Evolutionary conservation across 108 stramenopile genomes (phyloP), one percentile per base, ranked within the genome.

Genomic region (Nitzschia palea): DNA sequence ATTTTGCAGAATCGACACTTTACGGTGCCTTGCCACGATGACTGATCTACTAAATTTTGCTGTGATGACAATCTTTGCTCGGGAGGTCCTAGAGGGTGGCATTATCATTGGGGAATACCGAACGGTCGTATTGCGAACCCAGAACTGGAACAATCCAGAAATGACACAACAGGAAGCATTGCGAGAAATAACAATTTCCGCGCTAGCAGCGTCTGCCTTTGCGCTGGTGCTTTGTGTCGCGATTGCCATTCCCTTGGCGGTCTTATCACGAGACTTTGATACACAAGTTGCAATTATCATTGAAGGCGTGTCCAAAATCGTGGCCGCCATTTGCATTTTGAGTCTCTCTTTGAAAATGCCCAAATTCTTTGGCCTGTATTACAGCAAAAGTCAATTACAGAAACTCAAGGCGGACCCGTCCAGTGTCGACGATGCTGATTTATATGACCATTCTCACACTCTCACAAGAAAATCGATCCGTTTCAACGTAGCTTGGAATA

Each of bases 401-500:
- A 57, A 55, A 42, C 62, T 59, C 31, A 44, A 63, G 62, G 63
- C 55, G n/a, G 69, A 59, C 33, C 65, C 65, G 32, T 37, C 51
- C 17, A 29, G 50, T 17, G 78, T 79, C 54, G 77, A 47, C 10
- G 12, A 76, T 36, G 73, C 61, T 27, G 68, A 55, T 55, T 14
- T 40, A 14, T 8, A 14, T 8, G 37, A 40, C 37, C 18, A 12
- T 4, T 44, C 79, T n/a, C 47, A 76, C 27, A 78, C 75, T 6
- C 77, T 92, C 27, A 62, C 86, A 10, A 55, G 87, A 18, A 68
- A 72, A 37, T 86, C 84, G 1, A 92, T 92, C 50, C 80, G 78
- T 9, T 92, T 92, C 83, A 92, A 92, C 64, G 85, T 92, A 28
- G 87, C 87, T 26, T 92, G 91, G 91, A 92, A 92, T 44, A 81